A percentile compares a stretch with the other conserved stretches of the same genome.
Evolutionary conservation across 257 asterid species (phyloP).

Genomic region (Misopates orontium): DNA sequence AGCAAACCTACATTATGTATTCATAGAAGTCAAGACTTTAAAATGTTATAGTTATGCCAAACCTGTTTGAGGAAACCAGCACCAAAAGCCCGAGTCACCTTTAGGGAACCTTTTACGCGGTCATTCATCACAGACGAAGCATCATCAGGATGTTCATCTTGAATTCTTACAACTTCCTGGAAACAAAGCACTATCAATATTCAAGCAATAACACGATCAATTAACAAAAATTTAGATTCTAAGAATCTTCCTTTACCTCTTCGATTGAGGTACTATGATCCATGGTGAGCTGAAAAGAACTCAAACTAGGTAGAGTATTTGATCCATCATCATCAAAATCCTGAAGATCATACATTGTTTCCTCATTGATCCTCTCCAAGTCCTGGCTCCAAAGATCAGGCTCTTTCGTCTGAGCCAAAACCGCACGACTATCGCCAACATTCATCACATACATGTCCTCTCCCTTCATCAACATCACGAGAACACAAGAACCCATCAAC

Average conservation of each 20-base stretch:
- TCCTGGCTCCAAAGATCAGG: constrained; percentile 97
- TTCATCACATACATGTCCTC: constrained; percentile 92
- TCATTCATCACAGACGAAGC: constrained; percentile 66
- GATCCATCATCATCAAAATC: constrained; percentile 53
- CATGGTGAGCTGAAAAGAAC: constrained; percentile 73
- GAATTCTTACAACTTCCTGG: constrained; percentile 79
- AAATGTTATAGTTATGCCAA: constrained; percentile 23
- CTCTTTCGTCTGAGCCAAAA: constrained; percentile 70
- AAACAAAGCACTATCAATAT: constrained; percentile 13
- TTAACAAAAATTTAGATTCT: constrained; percentile 3
- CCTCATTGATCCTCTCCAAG: constrained; percentile 90
- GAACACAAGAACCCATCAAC: constrained; percentile 95
- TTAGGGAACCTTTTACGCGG: constrained; percentile 93
- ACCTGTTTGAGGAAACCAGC: constrained; percentile 99
- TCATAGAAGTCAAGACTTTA: constrained; percentile 24
- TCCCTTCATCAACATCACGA: constrained; percentile 93
- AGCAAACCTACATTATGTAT: constrained; percentile 16
- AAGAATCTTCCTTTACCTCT: constrained; percentile 48
- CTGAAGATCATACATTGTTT: constrained; percentile 74
- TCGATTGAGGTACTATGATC: constrained; percentile 89
- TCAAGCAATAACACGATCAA: constrained; percentile 22
- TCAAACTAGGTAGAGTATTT: constrained; percentile 42
- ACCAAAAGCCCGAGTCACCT: constrained; percentile 98
- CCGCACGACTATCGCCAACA: constrained; percentile 96
- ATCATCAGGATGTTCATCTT: constrained; percentile 80